Evolutionary conservation across 1,139 yeast species (phyloP).

Genomic region (Maudiozyma humilis): DNA sequence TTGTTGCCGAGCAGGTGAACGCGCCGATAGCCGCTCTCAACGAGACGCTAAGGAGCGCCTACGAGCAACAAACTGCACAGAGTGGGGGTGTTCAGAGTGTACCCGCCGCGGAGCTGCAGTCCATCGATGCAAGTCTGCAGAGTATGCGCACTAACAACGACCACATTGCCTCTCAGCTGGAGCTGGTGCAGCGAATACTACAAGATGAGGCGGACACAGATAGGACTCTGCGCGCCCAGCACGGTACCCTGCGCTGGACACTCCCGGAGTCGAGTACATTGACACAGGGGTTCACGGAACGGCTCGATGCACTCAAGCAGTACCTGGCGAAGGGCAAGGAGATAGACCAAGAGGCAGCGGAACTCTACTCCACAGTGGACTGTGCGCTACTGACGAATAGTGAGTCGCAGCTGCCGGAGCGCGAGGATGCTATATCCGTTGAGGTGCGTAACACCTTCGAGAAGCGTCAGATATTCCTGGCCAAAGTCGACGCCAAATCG

Average conservation of each 20-base stretch:
- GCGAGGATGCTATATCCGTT: slow-evolving; percentile 12
- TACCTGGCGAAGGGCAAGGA: slow-evolving; percentile 51
- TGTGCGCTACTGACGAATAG: slow-evolving; percentile 27
- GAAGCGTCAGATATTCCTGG: slow-evolving; percentile 34
- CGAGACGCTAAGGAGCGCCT: no score
- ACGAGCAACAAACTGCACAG: background rate
- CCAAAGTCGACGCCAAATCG: slow-evolving; percentile 39
- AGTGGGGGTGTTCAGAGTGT: slow-evolving; percentile 1
- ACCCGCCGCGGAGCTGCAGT: background rate
- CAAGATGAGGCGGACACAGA: slow-evolving; percentile 51
- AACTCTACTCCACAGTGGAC: slow-evolving; percentile 26
- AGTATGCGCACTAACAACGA: background rate
- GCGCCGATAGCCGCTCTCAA: slow-evolving; percentile 48
- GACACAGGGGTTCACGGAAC: slow-evolving; percentile 32
- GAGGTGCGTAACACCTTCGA: slow-evolving; percentile 21
- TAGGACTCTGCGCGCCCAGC: slow-evolving; percentile 38
- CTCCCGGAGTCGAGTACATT: slow-evolving; percentile 38
- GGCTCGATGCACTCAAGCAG: slow-evolving; percentile 39
- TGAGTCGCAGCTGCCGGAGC: slow-evolving; percentile 1
- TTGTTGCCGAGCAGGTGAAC: slow-evolving; percentile 42
- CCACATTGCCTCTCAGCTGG: background rate
- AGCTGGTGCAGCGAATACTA: slow-evolving; percentile 32
- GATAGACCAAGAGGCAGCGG: slow-evolving; percentile 44
- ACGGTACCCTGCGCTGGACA: slow-evolving; percentile 46
- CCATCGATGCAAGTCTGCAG: background rate